Percentiles rank a stretch among this genome's conserved stretches.
Conservation (phyloP, 2,329 filamentous ascomycete genomes). For the Helminthosporium solani region DNA sequence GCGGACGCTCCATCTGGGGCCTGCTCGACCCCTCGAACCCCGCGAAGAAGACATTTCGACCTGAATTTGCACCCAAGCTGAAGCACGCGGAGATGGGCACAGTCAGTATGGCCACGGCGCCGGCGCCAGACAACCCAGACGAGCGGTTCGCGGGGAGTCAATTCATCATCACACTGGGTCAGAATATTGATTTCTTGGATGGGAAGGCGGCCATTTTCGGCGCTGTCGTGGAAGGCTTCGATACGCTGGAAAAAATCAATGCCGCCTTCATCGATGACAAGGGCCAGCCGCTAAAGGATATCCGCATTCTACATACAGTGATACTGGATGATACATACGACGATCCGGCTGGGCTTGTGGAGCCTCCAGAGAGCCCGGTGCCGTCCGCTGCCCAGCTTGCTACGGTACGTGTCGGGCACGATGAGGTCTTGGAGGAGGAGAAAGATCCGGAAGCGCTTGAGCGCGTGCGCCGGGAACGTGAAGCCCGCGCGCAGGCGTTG, state of each 20-base stretch:
- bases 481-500: constrained; percentile 89
- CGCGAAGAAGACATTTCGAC: constrained; percentile 73
- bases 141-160: constrained; percentile 83
- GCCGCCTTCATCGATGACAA: constrained; percentile 81
- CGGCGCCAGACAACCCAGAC: constrained; percentile 73
- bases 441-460: constrained; percentile 80
- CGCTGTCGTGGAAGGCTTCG: constrained; percentile 93
- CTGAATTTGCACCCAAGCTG: constrained; percentile 81
- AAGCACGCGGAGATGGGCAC: constrained; percentile 89
- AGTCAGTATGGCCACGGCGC: constrained; percentile 95
- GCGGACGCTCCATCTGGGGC: constrained; percentile 92
- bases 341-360: constrained; percentile 73
- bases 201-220: constrained; percentile 95
- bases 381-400: constrained; percentile 84
- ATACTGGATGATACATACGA: constrained; percentile 89
- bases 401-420: constrained; percentile 87
- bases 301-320: constrained; percentile 89
- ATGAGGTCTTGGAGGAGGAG: constrained; percentile 76
- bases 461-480: constrained; percentile 77
- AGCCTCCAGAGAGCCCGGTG: constrained; percentile 75
- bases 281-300: constrained; percentile 87
- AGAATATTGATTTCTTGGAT: constrained; percentile 86
- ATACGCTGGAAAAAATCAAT: constrained; percentile 91
- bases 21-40: constrained; percentile 62
- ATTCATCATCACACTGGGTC: constrained; percentile 88